phyloP scores from a whole-genome alignment of 306 rosid species.

The Sicyos edulis region DNA sequence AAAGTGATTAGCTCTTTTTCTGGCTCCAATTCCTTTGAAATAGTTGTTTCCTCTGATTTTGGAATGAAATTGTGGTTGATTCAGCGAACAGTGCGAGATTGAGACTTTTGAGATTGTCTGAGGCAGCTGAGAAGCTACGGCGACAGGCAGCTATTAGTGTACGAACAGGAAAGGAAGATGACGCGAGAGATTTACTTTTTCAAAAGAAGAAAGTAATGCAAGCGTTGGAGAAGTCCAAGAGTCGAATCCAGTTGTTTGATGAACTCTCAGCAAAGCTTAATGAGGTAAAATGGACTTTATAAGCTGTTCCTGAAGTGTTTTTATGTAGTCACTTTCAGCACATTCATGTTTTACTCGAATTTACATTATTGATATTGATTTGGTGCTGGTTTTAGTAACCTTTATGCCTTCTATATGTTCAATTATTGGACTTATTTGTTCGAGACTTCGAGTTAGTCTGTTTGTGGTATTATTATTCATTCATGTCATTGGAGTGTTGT shows the following conservation, averaged over 20 bases:
- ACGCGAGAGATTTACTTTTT: slow-evolving; percentile 66
- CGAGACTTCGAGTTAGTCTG: neutral
- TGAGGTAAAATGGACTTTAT: slow-evolving; percentile 41
- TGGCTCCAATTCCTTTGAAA: neutral
- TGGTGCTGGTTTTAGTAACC: neutral
- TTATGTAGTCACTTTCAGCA: neutral
- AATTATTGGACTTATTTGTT: neutral
- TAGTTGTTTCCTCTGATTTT: neutral
- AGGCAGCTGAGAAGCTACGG: slow-evolving; percentile 87
- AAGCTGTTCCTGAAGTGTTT: neutral
- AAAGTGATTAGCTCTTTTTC: neutral
- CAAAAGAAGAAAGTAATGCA: slow-evolving; percentile 87
- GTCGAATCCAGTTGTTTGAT: slow-evolving; percentile 74
- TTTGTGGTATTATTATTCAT: neutral
- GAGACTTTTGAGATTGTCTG: slow-evolving; percentile 78
- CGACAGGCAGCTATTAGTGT: slow-evolving; percentile 68
- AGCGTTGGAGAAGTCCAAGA: slow-evolving; percentile 76
- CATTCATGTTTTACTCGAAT: neutral
- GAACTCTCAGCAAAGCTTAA: slow-evolving; percentile 61
- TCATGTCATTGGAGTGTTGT: neutral
- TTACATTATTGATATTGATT: neutral
- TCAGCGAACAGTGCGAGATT: slow-evolving; percentile 76
- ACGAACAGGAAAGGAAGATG: slow-evolving; percentile 64
- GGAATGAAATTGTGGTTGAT: slow-evolving; percentile 2
- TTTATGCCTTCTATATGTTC: neutral